Evolutionary conservation across 805 yeast genomes (phyloP).

Genomic region (Sungouiella thailandica): DNA sequence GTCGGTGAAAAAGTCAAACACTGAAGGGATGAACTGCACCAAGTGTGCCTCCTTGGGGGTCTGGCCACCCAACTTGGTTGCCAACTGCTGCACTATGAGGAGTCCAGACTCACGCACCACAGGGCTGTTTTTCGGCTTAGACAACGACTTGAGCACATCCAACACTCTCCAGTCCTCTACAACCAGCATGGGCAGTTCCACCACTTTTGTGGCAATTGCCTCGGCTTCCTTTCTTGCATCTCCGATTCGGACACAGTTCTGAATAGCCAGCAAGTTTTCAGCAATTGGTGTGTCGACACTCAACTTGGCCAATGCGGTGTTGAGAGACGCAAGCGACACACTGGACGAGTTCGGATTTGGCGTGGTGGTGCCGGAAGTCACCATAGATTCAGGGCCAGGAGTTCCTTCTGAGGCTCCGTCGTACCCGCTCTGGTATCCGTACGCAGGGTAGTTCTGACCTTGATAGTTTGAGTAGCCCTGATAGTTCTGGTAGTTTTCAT

Average conservation of each 20-base stretch:
- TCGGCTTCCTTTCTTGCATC: slow-evolving; percentile 55
- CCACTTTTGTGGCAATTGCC: slow-evolving; percentile 46
- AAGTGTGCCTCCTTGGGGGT: slow-evolving; percentile 75
- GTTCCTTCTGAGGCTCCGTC: slow-evolving; percentile 7
- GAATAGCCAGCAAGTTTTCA: slow-evolving; percentile 48
- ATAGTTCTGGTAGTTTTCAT: slow-evolving; percentile 3
- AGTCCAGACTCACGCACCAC: slow-evolving; percentile 74
- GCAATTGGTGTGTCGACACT: slow-evolving; percentile 62
- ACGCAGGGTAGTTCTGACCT: slow-evolving; percentile 6
- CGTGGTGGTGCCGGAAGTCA: slow-evolving; percentile 35
- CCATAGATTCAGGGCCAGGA: slow-evolving; percentile 10
- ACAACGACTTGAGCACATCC: slow-evolving; percentile 59
- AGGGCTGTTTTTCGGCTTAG: slow-evolving; percentile 70
- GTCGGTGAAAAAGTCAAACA: slow-evolving; percentile 73
- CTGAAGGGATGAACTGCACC: slow-evolving; percentile 54
- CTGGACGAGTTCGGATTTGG: slow-evolving; percentile 46
- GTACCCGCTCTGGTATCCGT: background rate
- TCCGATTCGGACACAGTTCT: slow-evolving; percentile 44
- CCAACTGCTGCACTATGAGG: slow-evolving; percentile 54
- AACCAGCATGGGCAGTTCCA: slow-evolving; percentile 34
- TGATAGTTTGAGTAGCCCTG: slow-evolving; percentile 10
- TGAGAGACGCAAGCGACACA: slow-evolving; percentile 67
- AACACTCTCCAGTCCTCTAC: slow-evolving; percentile 62
- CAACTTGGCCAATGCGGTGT: slow-evolving; percentile 60
- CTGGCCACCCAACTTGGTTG: slow-evolving; percentile 57